Percentiles rank a stretch among this genome's conserved stretches.
Evolutionary conservation across 495 filamentous ascomycete genomes (phyloP).

Genomic region (Poronia punctata): DNA sequence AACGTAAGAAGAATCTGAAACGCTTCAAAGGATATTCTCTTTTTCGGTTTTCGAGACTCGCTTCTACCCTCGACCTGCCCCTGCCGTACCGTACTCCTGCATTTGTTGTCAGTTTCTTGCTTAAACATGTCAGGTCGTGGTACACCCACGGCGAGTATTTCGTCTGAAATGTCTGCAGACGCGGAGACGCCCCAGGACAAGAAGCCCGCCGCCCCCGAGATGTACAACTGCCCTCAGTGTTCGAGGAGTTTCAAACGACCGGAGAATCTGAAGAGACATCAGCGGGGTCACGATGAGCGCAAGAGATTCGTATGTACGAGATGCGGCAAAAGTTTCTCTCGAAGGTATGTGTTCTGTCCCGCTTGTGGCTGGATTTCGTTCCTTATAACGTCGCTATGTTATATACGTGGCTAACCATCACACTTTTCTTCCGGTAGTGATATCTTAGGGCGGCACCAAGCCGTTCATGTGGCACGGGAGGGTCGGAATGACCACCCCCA

Average conservation of each 20-base stretch:
- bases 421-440: conserved; percentile 39
- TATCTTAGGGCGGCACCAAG: conserved; percentile 50
- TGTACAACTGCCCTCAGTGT: conserved; percentile 43
- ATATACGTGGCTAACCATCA: conserved; percentile 9
- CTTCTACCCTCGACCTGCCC: too few species aligned
- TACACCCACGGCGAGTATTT: too few species aligned
- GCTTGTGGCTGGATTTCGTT: too few species aligned
- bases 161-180: neutral
- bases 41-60: too few species aligned
- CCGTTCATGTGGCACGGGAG: conserved; percentile 41
- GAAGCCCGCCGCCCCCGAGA: conserved; percentile 14
- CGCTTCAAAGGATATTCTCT: too few species aligned
- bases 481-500: conserved; percentile 37
- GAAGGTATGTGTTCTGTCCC: conserved; percentile 29
- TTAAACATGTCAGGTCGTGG: too few species aligned
- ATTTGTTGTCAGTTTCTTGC: too few species aligned
- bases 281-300: conserved; percentile 64
- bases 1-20: too few species aligned
- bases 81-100: too few species aligned
- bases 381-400: too few species aligned
- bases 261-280: conserved; percentile 67
- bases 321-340: conserved; percentile 62
- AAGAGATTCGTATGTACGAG: conserved; percentile 61
- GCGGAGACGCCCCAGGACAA: neutral
- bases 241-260: conserved; percentile 55